Percentiles rank a stretch among this genome's conserved stretches.
These are phyloP conservation scores for Phycomyces blakesleeanus DNA, from an alignment of 192 early-diverging fungal species.

Conservation along the genomic window DNA sequence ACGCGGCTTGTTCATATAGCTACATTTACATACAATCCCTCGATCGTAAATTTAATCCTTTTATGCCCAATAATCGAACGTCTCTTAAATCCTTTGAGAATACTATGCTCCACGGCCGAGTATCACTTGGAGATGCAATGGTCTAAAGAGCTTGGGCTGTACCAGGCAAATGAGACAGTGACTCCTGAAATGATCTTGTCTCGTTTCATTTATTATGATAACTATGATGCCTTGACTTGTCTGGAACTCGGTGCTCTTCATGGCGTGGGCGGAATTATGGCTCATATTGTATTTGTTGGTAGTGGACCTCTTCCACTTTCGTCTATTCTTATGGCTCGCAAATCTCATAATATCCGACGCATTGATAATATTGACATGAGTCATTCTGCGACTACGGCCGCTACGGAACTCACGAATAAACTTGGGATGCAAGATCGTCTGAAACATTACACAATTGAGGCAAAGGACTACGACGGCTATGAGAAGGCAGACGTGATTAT, in stretches of 20 bases:
- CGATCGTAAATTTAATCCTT: not conserved
- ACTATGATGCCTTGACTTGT: conserved; percentile 20
- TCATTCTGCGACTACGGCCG: conserved; percentile 5
- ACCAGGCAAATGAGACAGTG: not conserved
- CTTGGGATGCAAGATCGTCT: conserved; percentile 3
- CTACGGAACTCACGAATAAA: not conserved
- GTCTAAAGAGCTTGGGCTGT: not conserved
- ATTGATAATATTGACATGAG: conserved; percentile 23
- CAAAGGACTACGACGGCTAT: conserved; percentile 8
- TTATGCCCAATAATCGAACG: not conserved
- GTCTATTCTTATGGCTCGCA: conserved; percentile 13
- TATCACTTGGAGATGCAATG: conserved; percentile 21
- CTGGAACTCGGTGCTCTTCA: conserved; percentile 20
- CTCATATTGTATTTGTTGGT: conserved; percentile 21
- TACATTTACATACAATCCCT: conserved; percentile 6
- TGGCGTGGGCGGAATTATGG: conserved; percentile 10
- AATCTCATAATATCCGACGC: not conserved
- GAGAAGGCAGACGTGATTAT: conserved; percentile 17
- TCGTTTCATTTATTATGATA: conserved; percentile 25
- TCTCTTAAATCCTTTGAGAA: conserved; percentile 6
- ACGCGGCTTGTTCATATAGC: conserved; percentile 15
- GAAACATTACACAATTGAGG: not conserved
- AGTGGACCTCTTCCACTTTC: conserved; percentile 29
- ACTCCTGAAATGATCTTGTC: not conserved
- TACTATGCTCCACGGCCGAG: conserved; percentile 20